Evolutionary conservation across 1,284 basidiomycete species (phyloP), one percentile per base, ranked within the genome.

Genomic region (Cerrena zonata): DNA sequence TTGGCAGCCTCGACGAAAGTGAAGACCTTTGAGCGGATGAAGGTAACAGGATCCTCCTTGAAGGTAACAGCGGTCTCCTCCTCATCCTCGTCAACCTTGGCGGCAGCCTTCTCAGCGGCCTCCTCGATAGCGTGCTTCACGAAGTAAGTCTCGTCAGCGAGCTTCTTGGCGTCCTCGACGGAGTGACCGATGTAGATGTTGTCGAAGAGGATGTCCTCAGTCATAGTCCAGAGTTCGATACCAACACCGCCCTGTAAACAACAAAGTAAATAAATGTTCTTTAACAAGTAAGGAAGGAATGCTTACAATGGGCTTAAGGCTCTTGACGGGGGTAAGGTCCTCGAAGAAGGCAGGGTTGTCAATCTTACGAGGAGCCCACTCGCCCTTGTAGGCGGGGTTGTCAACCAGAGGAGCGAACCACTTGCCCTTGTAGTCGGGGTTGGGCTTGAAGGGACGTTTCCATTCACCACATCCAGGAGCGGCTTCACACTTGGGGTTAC

Each of bases 161-260:
- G 74, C 13, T 73, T 70, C 69, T 87, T 84, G 59, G 94, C 94
- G 57, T 94, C 89, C 45, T 82, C 80, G 52, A 80, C 68, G 26
- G 91, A 93, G 76, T 93, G 86, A 54, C 93, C 93, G 56, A 98
- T 72, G 75, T 92, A 97, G 64, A 98, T 83, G 78, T 96, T 94
- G 73, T 92, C 84, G 69, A 94, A 96, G 61, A 96, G 81, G 61
- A 96, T 96, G 66, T 94, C 90, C 72, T 96, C 93, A 45, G 92
- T 94, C 94, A 97, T 98, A 51, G 93, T 94, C 94, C 94, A 98
- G 63, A 97, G 83, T 71, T 98, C 94, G 56, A 97, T 94, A 67
- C 94, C 94, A 58, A 97, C 80, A 73, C 93, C 94, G 58, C 89
- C 91, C 81, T 88, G 26, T 41, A 47, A 19, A 25, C n/a, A 26